Evolutionary conservation across 192 early-diverging fungal species (phyloP).

Genomic region (Neocallimastix lanati): DNA sequence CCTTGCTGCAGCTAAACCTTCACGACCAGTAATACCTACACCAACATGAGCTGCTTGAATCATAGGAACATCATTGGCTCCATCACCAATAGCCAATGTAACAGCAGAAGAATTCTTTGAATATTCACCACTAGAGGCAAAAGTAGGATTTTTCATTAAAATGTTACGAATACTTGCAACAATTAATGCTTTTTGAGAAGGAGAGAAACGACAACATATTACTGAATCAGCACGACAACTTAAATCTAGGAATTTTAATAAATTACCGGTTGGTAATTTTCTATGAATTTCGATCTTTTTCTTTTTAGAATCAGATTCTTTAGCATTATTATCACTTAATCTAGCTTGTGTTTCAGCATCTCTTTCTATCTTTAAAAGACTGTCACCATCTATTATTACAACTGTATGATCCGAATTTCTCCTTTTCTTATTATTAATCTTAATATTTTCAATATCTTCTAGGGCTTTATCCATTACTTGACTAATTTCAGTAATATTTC

Average conservation of each 20-base stretch:
- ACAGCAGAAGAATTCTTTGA: conserved; percentile 10
- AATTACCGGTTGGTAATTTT: conserved; percentile 6
- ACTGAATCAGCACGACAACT: conserved; percentile 8
- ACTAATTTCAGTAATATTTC: conserved; percentile 12
- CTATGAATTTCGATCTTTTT: not conserved
- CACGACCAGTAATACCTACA: conserved; percentile 74
- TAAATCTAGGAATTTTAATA: conserved; percentile 4
- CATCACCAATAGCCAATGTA: conserved; percentile 77
- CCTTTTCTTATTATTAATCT: not conserved
- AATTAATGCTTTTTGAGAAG: conserved; percentile 13
- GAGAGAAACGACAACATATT: conserved; percentile 5
- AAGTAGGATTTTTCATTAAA: conserved; percentile 16
- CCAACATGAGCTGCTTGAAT: conserved; percentile 85
- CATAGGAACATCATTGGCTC: conserved; percentile 92
- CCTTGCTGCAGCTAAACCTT: conserved; percentile 71
- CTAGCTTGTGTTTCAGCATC: not conserved
- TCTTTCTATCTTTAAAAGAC: not conserved
- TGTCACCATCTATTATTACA: not conserved
- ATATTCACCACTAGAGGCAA: not conserved
- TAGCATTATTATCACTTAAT: not conserved
- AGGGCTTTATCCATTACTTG: conserved; percentile 12
- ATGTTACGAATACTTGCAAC: conserved; percentile 25
- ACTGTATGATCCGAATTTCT: not conserved
- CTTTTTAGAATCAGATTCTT: not conserved
- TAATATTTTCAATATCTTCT: not conserved